These are phyloP conservation scores for Hymenotorrendiella dingleyae DNA, from an alignment of 2,329 filamentous ascomycete genomes.

Conservation along the genomic window DNA sequence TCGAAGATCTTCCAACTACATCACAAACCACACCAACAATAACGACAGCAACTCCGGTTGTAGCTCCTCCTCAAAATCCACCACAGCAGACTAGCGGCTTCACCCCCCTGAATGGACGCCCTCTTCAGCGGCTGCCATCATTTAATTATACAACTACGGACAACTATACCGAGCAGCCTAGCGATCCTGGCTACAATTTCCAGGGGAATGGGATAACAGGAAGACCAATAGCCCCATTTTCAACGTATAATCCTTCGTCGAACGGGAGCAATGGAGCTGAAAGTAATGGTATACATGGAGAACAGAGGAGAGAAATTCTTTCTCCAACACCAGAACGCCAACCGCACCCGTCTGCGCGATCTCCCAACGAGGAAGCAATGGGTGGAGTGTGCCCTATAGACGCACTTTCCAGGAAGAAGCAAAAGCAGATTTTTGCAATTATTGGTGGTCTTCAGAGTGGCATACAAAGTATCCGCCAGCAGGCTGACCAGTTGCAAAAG, in stretches of 20 bases:
- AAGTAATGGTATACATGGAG: neutral
- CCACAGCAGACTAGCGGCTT: too few relatives aligned
- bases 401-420: slow-evolving; percentile 20
- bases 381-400: slow-evolving; percentile 16
- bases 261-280: neutral
- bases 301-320: neutral
- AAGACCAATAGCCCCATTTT: too few relatives aligned
- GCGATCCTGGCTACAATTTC: too few relatives aligned
- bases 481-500: slow-evolving; percentile 22
- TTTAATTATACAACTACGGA: too few relatives aligned
- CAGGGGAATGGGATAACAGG: too few relatives aligned
- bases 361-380: neutral
- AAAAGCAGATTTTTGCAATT: slow-evolving; percentile 21
- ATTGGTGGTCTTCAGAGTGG: slow-evolving; percentile 24
- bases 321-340: neutral
- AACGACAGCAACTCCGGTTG: too few relatives aligned
- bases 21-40: too few relatives aligned
- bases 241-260: neutral
- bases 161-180: too few relatives aligned
- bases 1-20: too few relatives aligned
- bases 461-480: slow-evolving; percentile 17
- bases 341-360: neutral
- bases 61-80: too few relatives aligned
- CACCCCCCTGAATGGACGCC: too few relatives aligned
- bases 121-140: too few relatives aligned